These are phyloP conservation scores for Daedalea quercina DNA, from an alignment of 768 basidiomycete species.

Conservation along the genomic window DNA sequence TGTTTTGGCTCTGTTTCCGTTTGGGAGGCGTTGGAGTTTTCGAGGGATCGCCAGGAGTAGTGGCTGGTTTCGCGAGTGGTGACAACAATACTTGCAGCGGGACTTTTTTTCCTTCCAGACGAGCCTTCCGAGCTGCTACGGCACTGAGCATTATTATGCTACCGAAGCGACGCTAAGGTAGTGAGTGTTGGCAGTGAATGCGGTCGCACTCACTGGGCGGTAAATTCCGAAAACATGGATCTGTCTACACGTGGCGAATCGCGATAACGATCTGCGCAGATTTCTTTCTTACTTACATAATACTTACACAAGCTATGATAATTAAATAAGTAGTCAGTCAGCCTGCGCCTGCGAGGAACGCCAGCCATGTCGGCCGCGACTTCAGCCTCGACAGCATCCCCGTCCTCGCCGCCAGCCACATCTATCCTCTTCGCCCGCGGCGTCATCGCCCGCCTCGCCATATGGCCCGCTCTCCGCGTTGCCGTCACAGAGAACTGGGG, in stretches of 20 bases:
- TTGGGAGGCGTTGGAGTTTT: slow-evolving; percentile 21
- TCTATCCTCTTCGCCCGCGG: slow-evolving; percentile 81
- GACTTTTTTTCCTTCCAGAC: slow-evolving; percentile 23
- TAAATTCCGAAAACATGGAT: too few species aligned
- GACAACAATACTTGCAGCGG: slow-evolving; percentile 11
- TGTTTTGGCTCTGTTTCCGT: slow-evolving; percentile 34
- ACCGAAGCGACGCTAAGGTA: too few species aligned
- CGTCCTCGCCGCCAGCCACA: slow-evolving; percentile 36
- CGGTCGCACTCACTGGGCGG: too few species aligned
- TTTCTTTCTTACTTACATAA: not conserved
- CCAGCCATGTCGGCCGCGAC: not conserved
- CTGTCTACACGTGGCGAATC: not conserved
- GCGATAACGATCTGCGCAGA: not conserved
- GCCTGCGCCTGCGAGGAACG: too few species aligned
- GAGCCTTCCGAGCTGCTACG: slow-evolving; percentile 67
- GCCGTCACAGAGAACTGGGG: slow-evolving; percentile 88
- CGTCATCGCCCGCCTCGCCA: slow-evolving; percentile 69
- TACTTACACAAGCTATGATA: too few species aligned
- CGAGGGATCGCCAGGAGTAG: not conserved
- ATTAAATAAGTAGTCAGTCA: too few species aligned
- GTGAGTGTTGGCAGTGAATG: not conserved
- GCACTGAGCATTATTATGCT: slow-evolving; percentile 54
- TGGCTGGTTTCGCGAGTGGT: slow-evolving; percentile 6
- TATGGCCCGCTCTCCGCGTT: slow-evolving; percentile 83
- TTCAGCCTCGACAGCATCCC: slow-evolving; percentile 12